Conservation (phyloP, 345 rosid genomes). For the Camelina neglecta region DNA sequence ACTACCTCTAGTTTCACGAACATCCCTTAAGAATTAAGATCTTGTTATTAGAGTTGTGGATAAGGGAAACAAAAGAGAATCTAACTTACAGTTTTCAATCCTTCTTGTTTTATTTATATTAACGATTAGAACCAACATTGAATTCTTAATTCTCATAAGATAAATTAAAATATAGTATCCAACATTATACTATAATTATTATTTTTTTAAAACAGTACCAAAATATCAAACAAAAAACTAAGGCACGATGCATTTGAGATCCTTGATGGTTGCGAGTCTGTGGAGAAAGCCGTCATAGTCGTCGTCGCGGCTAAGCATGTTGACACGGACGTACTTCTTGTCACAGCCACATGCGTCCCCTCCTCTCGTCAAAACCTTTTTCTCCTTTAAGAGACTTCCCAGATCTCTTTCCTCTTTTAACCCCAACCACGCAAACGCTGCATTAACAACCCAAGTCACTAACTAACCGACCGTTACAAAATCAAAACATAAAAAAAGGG, state of each 20-base stretch:
- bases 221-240: conserved; percentile 6
- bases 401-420: conserved; percentile 56
- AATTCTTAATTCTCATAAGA: background rate
- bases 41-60: too few species aligned
- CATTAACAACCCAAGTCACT: background rate
- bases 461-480: conserved; percentile 2
- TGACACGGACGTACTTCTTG: conserved; percentile 53
- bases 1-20: too few species aligned
- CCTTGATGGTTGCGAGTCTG: conserved; percentile 53
- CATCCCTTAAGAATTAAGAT: too few species aligned
- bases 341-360: conserved; percentile 62
- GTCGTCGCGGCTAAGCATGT: conserved; percentile 64
- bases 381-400: conserved; percentile 48
- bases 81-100: too few species aligned
- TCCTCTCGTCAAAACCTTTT: conserved; percentile 56
- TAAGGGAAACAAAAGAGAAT: too few species aligned
- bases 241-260: conserved; percentile 30
- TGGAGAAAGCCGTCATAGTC: conserved; percentile 58
- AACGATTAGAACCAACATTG: background rate
- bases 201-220: background rate
- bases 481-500: background rate
- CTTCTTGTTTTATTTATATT: background rate
- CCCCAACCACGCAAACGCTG: conserved; percentile 87
- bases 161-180: background rate
- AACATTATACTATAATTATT: background rate